Evolutionary conservation across 495 filamentous ascomycete species (phyloP).

Genomic region (Xylaria intraflava): DNA sequence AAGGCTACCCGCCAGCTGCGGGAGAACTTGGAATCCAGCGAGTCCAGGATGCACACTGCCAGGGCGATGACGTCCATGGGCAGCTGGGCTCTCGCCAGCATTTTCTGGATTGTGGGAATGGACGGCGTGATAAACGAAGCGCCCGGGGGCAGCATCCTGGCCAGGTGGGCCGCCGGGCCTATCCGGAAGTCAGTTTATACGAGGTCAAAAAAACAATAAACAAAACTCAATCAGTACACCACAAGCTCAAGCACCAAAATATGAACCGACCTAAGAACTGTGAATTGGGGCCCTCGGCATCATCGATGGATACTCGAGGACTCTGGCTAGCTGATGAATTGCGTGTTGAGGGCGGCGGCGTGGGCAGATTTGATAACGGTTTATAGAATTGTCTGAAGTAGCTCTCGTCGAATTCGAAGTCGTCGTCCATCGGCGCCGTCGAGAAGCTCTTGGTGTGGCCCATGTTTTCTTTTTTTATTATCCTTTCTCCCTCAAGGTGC

Average conservation of each 20-base stretch:
- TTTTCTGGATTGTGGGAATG: slow-evolving; percentile 43
- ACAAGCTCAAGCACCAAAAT: slow-evolving; percentile 12
- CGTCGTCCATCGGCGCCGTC: slow-evolving; percentile 34
- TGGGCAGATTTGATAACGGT: slow-evolving; percentile 54
- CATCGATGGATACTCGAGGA: slow-evolving; percentile 34
- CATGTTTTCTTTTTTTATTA: slow-evolving; percentile 12
- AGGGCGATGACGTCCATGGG: slow-evolving; percentile 47
- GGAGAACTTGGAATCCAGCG: slow-evolving; percentile 49
- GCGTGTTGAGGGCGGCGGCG: slow-evolving; percentile 48
- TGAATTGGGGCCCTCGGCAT: slow-evolving; percentile 36
- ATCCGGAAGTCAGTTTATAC: slow-evolving; percentile 8
- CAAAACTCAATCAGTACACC: not conserved
- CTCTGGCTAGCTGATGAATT: slow-evolving; percentile 35
- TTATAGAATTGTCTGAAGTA: slow-evolving; percentile 53
- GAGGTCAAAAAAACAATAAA: not conserved
- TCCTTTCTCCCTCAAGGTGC: slow-evolving; percentile 15
- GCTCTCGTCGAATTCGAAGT: slow-evolving; percentile 45
- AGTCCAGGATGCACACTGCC: slow-evolving; percentile 50
- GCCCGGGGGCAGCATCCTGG: slow-evolving; percentile 48
- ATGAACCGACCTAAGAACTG: slow-evolving; percentile 40
- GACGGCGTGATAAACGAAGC: slow-evolving; percentile 46
- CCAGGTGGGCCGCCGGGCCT: slow-evolving; percentile 51
- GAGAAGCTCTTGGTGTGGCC: slow-evolving; percentile 28
- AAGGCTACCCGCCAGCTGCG: slow-evolving; percentile 45
- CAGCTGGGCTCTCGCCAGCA: slow-evolving; percentile 43